These are phyloP conservation scores for Penicillium paradoxum DNA, from an alignment of 495 filamentous ascomycete genomes.

Conservation along the genomic window DNA sequence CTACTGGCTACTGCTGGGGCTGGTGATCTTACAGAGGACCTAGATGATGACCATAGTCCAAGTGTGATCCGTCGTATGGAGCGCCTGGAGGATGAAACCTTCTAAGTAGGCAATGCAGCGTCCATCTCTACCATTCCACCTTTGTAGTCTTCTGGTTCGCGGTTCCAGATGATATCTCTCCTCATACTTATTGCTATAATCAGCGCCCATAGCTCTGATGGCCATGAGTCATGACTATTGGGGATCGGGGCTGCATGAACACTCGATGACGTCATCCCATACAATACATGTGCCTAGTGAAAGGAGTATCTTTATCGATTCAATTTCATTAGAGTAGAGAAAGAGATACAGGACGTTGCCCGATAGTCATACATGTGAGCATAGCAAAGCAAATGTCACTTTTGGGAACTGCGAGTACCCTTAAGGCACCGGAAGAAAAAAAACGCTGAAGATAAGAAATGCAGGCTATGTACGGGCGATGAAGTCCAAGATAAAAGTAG, in stretches of 20 bases:
- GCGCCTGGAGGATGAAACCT: conserved; percentile 64
- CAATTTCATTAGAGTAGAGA: conserved; percentile 10
- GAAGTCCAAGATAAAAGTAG: background rate
- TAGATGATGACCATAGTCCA: conserved; percentile 60
- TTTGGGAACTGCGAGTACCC: conserved; percentile 6
- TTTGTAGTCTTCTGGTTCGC: too few species aligned
- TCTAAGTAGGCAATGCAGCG: conserved; percentile 34
- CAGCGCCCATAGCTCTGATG: too few species aligned
- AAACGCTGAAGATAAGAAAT: conserved; percentile 15
- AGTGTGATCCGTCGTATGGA: conserved; percentile 67
- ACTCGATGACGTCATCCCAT: background rate
- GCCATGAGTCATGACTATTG: too few species aligned
- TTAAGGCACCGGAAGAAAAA: conserved; percentile 6
- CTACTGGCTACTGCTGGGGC: conserved; percentile 72
- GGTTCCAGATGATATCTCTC: too few species aligned
- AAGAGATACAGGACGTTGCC: background rate
- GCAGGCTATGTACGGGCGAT: conserved; percentile 13
- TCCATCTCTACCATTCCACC: too few species aligned
- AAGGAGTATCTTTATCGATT: background rate
- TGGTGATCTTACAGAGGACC: conserved; percentile 43
- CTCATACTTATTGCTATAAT: too few species aligned
- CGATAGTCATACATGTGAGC: conserved; percentile 7
- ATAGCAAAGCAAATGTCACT: background rate
- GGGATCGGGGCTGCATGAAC: too few species aligned
- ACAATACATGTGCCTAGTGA: background rate